These are phyloP conservation scores for Cryomyces minteri DNA, from an alignment of 495 filamentous ascomycete genomes.

Conservation along the genomic window DNA sequence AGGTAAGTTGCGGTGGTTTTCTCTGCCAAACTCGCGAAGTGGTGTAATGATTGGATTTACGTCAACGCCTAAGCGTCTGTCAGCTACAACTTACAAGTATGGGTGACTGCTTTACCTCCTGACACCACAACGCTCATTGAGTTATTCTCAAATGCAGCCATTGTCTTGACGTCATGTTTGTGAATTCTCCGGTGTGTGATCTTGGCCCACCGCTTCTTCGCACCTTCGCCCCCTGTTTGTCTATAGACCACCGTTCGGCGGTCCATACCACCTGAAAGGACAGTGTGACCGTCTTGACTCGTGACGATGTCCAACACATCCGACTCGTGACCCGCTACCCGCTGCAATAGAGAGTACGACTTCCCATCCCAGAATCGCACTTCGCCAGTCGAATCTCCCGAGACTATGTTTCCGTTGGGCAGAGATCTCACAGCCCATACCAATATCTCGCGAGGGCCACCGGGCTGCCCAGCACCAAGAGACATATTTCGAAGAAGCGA, in stretches of 20 bases:
- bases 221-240: slow-evolving; percentile 35
- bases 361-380: slow-evolving; percentile 86
- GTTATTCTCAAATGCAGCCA: slow-evolving; percentile 68
- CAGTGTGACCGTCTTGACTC: slow-evolving; percentile 59
- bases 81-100: neutral
- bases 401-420: slow-evolving; percentile 74
- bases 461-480: slow-evolving; percentile 53
- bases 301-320: slow-evolving; percentile 74
- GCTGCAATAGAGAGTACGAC: slow-evolving; percentile 70
- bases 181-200: slow-evolving; percentile 70
- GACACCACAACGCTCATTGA: slow-evolving; percentile 77
- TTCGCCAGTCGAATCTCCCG: slow-evolving; percentile 85
- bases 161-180: slow-evolving; percentile 82
- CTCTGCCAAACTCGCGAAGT: slow-evolving; percentile 58
- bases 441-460: slow-evolving; percentile 65
- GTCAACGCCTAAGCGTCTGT: slow-evolving; percentile 47
- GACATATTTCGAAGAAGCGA: slow-evolving; percentile 61
- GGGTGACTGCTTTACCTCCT: slow-evolving; percentile 43
- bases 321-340: slow-evolving; percentile 70
- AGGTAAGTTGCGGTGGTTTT: slow-evolving; percentile 61
- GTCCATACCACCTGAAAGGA: slow-evolving; percentile 87
- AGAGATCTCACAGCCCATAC: slow-evolving; percentile 88
- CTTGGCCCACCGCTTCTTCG: slow-evolving; percentile 57
- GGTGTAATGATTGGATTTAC: slow-evolving; percentile 65
- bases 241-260: slow-evolving; percentile 66